phyloP scores from a whole-genome alignment of 2,329 filamentous ascomycete genomes.

The Cadophora malorum region DNA sequence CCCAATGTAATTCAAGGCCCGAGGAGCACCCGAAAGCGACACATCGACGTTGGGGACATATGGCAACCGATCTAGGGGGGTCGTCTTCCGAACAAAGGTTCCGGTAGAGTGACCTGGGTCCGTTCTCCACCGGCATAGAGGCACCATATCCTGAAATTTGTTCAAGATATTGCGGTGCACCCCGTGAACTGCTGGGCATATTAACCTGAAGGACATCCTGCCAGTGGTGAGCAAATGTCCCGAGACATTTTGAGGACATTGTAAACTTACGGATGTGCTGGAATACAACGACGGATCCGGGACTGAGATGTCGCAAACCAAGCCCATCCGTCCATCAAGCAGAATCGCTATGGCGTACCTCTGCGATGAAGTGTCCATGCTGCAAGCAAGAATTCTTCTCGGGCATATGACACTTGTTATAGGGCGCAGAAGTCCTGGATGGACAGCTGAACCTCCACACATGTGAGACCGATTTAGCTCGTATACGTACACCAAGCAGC shows the following conservation, averaged over 20 bases:
- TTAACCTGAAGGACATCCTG: slow-evolving; percentile 34
- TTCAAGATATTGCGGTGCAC: neutral
- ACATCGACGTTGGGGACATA: slow-evolving; percentile 68
- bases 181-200: slow-evolving; percentile 13
- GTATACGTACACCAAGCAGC: slow-evolving; percentile 63
- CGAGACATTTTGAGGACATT: neutral
- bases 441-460: neutral
- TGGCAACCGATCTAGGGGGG: slow-evolving; percentile 67
- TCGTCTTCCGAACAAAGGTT: slow-evolving; percentile 66
- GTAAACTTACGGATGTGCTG: neutral
- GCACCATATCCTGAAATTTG: neutral
- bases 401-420: slow-evolving; percentile 63
- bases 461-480: slow-evolving; percentile 40
- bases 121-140: slow-evolving; percentile 44
- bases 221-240: slow-evolving; percentile 12
- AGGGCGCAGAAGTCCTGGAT: slow-evolving; percentile 48
- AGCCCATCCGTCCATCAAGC: slow-evolving; percentile 63
- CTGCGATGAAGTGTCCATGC: slow-evolving; percentile 66
- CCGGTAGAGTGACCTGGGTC: slow-evolving; percentile 47
- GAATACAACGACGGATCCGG: slow-evolving; percentile 36
- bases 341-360: slow-evolving; percentile 63
- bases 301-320: slow-evolving; percentile 61
- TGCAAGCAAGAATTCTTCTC: slow-evolving; percentile 61
- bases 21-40: slow-evolving; percentile 69
- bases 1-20: slow-evolving; percentile 68